Base-by-base conservation (phyloP, 2,329 filamentous ascomycete species). In the Cercospora canescens region DNA sequence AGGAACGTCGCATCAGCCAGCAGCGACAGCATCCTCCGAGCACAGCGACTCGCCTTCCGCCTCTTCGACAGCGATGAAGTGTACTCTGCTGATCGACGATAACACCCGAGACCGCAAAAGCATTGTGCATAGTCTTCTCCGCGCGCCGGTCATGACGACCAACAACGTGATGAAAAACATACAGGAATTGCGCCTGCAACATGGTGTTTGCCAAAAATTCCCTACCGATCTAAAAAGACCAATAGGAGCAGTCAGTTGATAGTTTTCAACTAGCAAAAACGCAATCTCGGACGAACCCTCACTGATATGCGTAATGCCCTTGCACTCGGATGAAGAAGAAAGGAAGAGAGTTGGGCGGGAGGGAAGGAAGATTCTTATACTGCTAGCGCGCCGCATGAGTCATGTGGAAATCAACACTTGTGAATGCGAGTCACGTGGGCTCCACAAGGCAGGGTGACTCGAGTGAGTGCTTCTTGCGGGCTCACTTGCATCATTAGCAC, bases 181-280 rank as follows among this genome's bases (percentile, higher is more conserved):
- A 41, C 8, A 1, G 37, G n/a, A n/a, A 41, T 41, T 41, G 16
- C 18, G 37, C 37, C 16, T 18, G 37, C 37, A 18, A n/a, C 37
- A n/a, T 4, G 5, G 18, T 18, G 24, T 50, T 71, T 67, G 76
- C 82, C 89, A 92, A 93, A 93, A 89, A 93, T 93, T 93, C 90
- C 89, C 85, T 86, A 83, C 82, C 87, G 86, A 85, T 84, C 86
- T 84, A 83, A 45, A n/a, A 83, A 85, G 86, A 86, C 89, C 87
- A 86, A 85, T 81, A 85, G 84, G 84, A 93, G 90, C 85, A 85
- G 90, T 92, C 90, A 91, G 74, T 74, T 87, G 85, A 84, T 91
- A 91, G 89, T 91, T 91, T 91, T 91, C 89, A 92, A 91, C 89
- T 91, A 92, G 90, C 90, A 92, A 92, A 91, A 92, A 92, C 86